A percentile compares a stretch with the other conserved stretches of the same genome.
phyloP scores from a whole-genome alignment of 768 basidiomycete genomes.

The Mycena galopus region DNA sequence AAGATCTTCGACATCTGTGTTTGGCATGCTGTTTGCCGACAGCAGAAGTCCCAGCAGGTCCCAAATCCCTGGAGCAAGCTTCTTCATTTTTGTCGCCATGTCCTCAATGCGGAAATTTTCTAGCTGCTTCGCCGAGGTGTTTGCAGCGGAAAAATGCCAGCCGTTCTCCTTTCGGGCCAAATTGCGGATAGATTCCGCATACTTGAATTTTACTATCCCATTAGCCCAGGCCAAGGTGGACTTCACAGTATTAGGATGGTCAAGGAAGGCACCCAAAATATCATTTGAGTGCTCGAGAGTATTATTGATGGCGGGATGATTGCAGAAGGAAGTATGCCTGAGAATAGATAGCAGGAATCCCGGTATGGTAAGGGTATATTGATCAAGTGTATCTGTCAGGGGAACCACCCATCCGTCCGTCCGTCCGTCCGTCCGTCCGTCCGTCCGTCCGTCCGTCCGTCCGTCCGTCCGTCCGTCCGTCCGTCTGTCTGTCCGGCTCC shows the following conservation, averaged over 20 bases:
- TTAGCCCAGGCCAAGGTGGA: neutral
- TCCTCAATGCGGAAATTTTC: constrained; percentile 31
- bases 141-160: constrained; percentile 12
- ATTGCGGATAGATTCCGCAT: neutral
- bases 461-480: too few species aligned
- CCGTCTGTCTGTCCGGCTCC: too few species aligned
- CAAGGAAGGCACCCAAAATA: neutral
- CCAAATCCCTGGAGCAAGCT: constrained; percentile 25
- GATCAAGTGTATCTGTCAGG: too few species aligned
- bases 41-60: constrained; percentile 21
- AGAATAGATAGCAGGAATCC: too few species aligned
- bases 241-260: neutral
- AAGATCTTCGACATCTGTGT: neutral
- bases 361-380: too few species aligned
- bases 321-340: too few species aligned
- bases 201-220: neutral
- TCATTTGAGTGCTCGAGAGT: neutral
- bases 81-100: constrained; percentile 20
- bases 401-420: too few species aligned
- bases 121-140: constrained; percentile 16
- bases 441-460: too few species aligned
- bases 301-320: too few species aligned
- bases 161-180: constrained; percentile 9
- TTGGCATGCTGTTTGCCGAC: neutral
- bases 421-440: too few species aligned